Evolutionary conservation across 495 filamentous ascomycete genomes (phyloP).

Genomic region (Aspergillus mulundensis): DNA sequence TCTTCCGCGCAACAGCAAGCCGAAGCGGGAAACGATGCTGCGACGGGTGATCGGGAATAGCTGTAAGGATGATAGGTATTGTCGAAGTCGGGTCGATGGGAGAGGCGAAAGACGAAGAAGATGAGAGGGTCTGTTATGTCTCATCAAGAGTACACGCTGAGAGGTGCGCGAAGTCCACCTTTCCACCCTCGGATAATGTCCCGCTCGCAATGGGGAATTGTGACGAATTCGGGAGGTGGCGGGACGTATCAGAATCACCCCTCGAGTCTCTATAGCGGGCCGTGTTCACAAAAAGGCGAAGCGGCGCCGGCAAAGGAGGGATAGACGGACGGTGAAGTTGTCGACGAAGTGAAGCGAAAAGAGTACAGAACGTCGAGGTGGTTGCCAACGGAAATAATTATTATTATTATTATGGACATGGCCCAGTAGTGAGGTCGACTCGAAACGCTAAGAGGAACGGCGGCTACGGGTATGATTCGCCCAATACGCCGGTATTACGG

Average conservation of each 20-base stretch:
- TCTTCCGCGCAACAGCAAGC: constrained; percentile 39
- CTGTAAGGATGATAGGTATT: constrained; percentile 10
- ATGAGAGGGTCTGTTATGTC: constrained; percentile 25
- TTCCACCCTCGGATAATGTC: constrained; percentile 45
- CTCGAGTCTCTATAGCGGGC: constrained; percentile 4
- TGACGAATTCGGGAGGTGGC: constrained; percentile 31
- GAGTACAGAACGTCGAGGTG: neutral
- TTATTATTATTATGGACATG: too few relatives aligned
- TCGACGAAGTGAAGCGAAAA: constrained; percentile 3
- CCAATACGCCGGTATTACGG: neutral
- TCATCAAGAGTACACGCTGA: constrained; percentile 24
- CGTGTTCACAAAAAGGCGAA: neutral
- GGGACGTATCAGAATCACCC: constrained; percentile 21
- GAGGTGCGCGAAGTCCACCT: constrained; percentile 33
- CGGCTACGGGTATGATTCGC: neutral
- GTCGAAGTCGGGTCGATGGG: constrained; percentile 32
- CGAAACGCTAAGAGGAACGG: constrained; percentile 6
- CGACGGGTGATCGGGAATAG: neutral
- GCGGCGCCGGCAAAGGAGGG: neutral
- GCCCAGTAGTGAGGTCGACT: constrained; percentile 6
- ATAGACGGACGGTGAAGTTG: neutral
- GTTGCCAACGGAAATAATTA: constrained; percentile 8
- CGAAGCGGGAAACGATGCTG: constrained; percentile 38
- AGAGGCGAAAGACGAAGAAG: constrained; percentile 40
- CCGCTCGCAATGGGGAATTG: constrained; percentile 36